phyloP scores from a whole-genome alignment of 768 basidiomycete genomes.

The Pseudohyphozyma bogoriensis region DNA sequence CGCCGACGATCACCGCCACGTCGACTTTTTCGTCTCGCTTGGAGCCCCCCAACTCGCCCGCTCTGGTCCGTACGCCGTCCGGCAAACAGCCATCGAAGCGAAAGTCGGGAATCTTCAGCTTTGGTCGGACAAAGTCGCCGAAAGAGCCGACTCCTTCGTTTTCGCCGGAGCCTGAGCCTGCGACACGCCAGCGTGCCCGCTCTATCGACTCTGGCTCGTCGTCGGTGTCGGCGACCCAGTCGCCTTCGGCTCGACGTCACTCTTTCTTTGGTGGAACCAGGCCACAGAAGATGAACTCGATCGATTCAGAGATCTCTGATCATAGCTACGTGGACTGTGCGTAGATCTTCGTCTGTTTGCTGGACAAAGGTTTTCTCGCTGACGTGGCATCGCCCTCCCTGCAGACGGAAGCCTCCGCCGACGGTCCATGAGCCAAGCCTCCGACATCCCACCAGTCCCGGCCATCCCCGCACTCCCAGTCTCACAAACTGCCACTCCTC shows the following conservation, averaged over 20 bases:
- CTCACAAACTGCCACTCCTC: background rate
- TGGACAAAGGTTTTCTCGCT: background rate
- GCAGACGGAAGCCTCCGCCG: background rate
- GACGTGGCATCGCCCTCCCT: background rate
- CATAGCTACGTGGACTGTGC: constrained; percentile 10
- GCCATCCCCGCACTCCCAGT: background rate
- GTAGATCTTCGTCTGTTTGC: background rate
- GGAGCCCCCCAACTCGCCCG: background rate
- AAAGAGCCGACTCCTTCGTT: background rate
- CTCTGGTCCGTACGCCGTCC: background rate
- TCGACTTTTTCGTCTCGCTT: background rate
- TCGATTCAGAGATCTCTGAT: constrained; percentile 16
- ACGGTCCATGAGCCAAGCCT: background rate
- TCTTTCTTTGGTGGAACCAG: no score
- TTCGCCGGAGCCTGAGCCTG: background rate
- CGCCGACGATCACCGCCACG: background rate
- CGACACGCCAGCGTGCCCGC: background rate
- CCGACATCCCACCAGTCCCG: background rate
- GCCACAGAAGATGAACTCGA: background rate
- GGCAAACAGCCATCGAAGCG: background rate
- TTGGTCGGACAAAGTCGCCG: background rate
- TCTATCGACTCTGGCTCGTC: background rate
- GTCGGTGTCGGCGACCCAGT: background rate
- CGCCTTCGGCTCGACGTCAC: background rate
- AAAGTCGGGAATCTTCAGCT: background rate